Percentiles rank a stretch among this genome's conserved stretches.
Conservation (phyloP, 1,284 basidiomycete genomes). For the Leccinum fallax region DNA sequence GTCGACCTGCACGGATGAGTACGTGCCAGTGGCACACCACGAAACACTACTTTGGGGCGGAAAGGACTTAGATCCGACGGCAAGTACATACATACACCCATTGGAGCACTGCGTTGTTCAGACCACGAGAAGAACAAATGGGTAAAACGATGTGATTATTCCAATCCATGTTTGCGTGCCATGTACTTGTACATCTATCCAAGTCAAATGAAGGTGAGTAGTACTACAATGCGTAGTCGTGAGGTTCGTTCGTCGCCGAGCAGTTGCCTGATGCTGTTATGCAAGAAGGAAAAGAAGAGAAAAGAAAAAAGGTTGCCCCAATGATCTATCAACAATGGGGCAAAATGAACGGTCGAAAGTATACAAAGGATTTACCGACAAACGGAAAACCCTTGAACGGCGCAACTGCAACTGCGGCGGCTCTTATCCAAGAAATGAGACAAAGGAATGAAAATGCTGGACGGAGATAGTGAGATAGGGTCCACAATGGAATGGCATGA, state of each 20-base stretch:
- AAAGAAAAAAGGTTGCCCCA: background rate
- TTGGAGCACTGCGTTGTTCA: too few relatives aligned
- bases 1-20: too few relatives aligned
- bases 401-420: background rate
- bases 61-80: too few relatives aligned
- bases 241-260: slow-evolving; percentile 1
- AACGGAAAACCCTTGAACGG: background rate
- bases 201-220: slow-evolving; percentile 29
- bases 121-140: too few relatives aligned
- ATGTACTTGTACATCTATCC: slow-evolving; percentile 12
- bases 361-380: slow-evolving; percentile 9
- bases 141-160: background rate
- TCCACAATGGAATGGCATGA: background rate
- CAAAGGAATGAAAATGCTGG: background rate
- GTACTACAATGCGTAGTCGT: slow-evolving; percentile 32
- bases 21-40: too few relatives aligned
- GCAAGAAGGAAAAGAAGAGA: background rate
- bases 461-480: background rate
- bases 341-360: slow-evolving; percentile 9
- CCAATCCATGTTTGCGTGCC: background rate
- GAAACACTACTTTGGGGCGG: too few relatives aligned
- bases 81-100: too few relatives aligned
- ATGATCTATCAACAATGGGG: too few relatives aligned
- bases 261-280: background rate
- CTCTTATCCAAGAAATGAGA: background rate